Evolutionary conservation across 192 early-diverging fungal genomes (phyloP).

Genomic region (Paraglomus brasilianum): DNA sequence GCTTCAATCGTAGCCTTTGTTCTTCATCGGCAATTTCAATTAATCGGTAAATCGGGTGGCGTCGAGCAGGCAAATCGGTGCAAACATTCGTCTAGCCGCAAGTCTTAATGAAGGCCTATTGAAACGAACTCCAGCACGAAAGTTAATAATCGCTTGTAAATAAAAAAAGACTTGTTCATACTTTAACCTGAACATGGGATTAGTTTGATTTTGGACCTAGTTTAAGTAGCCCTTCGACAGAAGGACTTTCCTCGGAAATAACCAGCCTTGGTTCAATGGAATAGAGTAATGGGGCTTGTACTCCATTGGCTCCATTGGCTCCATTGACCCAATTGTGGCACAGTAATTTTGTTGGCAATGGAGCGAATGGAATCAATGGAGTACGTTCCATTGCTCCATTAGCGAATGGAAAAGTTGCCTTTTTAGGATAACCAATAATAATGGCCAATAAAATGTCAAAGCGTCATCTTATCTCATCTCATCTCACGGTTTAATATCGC

Average conservation of each 20-base stretch:
- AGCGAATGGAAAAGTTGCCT: too few species aligned
- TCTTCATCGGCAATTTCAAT: conserved; percentile 3
- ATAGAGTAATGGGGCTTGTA: too few species aligned
- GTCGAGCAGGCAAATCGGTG: background rate
- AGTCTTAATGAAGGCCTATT: conserved; percentile 9
- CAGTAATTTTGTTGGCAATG: too few species aligned
- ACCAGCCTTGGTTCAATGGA: too few species aligned
- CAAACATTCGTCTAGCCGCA: background rate
- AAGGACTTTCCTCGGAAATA: conserved; percentile 17
- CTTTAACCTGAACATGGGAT: conserved; percentile 17
- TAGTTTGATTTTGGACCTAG: conserved; percentile 18
- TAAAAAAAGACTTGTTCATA: conserved; percentile 22
- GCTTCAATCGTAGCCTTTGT: background rate
- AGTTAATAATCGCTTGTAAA: conserved; percentile 27
- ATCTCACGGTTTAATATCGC: too few species aligned
- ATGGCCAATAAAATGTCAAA: too few species aligned
- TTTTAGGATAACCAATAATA: too few species aligned
- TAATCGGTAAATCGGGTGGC: conserved; percentile 2
- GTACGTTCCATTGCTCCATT: too few species aligned
- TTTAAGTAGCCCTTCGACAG: conserved; percentile 18
- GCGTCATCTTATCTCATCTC: too few species aligned
- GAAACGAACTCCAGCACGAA: conserved; percentile 20
- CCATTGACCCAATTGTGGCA: too few species aligned
- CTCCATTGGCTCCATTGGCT: too few species aligned
- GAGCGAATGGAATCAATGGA: too few species aligned